A percentile compares a stretch with the other conserved stretches of the same genome.
Evolutionary conservation across 129 eudicot genomes (phyloP).

Genomic region (Glebionis coronaria): DNA sequence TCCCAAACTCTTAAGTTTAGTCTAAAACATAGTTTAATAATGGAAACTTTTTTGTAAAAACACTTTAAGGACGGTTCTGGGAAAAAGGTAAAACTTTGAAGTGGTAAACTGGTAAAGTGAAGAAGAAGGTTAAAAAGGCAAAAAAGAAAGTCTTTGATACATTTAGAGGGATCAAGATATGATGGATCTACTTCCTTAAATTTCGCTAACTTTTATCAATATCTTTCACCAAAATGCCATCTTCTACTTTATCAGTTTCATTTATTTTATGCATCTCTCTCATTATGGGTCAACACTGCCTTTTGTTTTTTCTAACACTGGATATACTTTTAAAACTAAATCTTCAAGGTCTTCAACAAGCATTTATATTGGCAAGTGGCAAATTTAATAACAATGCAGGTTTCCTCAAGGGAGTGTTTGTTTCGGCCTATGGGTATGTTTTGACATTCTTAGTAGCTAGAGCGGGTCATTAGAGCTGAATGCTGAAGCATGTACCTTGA

Average conservation of each 20-base stretch:
- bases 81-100: conserved; percentile 20
- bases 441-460: no score
- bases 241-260: background rate
- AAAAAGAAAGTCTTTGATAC: conserved; percentile 7
- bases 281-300: background rate
- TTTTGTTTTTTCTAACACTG: background rate
- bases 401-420: no score
- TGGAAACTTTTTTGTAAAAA: background rate
- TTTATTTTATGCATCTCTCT: conserved; percentile 8
- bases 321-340: background rate
- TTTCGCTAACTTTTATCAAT: conserved; percentile 12
- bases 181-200: conserved; percentile 16
- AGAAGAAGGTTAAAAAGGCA: conserved; percentile 4
- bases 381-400: no score
- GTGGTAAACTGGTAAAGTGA: conserved; percentile 12
- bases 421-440: no score
- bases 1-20: no score
- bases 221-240: conserved; percentile 19
- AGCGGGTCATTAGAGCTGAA: no score
- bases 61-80: conserved; percentile 10
- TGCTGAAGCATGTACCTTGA: no score
- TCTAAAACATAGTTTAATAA: background rate
- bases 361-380: no score
- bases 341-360: no score
- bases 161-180: conserved; percentile 9